Percentiles rank a stretch among this genome's conserved stretches.
These are phyloP conservation scores for Gamsiella multidivaricata DNA, from an alignment of 192 early-diverging fungal species.

Conservation along the genomic window DNA sequence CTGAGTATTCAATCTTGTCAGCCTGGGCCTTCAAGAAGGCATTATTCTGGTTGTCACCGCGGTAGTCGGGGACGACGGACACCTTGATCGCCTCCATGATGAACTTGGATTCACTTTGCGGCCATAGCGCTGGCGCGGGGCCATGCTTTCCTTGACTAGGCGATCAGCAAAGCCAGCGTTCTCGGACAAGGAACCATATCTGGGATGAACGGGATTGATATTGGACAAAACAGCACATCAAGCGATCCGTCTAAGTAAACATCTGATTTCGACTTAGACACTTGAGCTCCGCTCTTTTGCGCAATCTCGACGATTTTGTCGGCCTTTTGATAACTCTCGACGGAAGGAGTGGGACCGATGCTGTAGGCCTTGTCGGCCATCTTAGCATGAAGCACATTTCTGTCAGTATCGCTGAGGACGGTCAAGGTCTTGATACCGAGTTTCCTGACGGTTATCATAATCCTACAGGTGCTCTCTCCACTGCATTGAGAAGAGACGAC, in stretches of 20 bases:
- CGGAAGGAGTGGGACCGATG: slow-evolving; percentile 85
- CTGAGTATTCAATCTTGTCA: slow-evolving; percentile 89
- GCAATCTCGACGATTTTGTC: slow-evolving; percentile 89
- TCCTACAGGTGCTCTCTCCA: slow-evolving; percentile 85
- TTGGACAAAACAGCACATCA: neutral
- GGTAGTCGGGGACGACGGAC: slow-evolving; percentile 93
- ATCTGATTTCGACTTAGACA: slow-evolving; percentile 28
- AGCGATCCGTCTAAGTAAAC: neutral
- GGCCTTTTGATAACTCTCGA: slow-evolving; percentile 84
- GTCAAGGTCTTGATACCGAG: slow-evolving; percentile 97
- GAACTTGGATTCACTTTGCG: slow-evolving; percentile 92
- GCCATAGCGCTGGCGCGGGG: slow-evolving; percentile 92
- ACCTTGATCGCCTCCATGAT: slow-evolving; percentile 91
- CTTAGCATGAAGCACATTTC: slow-evolving; percentile 83
- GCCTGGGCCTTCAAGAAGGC: slow-evolving; percentile 81
- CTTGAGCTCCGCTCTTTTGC: slow-evolving; percentile 78
- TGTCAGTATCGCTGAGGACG: slow-evolving; percentile 91
- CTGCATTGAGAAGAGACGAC: slow-evolving; percentile 31
- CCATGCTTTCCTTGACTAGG: slow-evolving; percentile 73
- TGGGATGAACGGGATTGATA: slow-evolving; percentile 83
- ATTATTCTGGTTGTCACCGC: slow-evolving; percentile 86
- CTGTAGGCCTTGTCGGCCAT: slow-evolving; percentile 95
- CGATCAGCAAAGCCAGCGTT: slow-evolving; percentile 87
- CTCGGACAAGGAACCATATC: slow-evolving; percentile 97
- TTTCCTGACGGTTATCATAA: slow-evolving; percentile 82